phyloP scores from a whole-genome alignment of 208 protist species.

The Wallacemonas sp. region DNA sequence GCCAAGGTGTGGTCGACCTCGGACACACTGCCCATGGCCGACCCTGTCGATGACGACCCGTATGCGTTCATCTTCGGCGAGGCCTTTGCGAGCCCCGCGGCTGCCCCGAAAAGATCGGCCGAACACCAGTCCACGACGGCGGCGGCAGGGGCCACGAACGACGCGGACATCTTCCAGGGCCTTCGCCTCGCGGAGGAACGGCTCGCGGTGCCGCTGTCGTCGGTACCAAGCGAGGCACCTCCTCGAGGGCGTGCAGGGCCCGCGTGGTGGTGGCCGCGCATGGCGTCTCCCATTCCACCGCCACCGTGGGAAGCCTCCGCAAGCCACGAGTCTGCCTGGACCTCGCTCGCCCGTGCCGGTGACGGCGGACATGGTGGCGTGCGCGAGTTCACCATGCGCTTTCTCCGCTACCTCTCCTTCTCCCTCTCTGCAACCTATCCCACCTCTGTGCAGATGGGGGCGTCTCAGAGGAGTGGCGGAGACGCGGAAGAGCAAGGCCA shows the following conservation, averaged over 20 bases:
- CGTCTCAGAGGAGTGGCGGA: not conserved
- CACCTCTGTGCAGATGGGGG: not conserved
- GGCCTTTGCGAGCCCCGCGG: not conserved
- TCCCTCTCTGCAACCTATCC: slow-evolving; percentile 13
- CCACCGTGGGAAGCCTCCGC: slow-evolving; percentile 16
- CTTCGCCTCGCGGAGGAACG: slow-evolving; percentile 1
- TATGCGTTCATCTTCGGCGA: slow-evolving; percentile 12
- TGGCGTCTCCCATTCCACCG: slow-evolving; percentile 24
- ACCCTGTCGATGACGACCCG: not conserved
- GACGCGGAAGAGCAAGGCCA: not conserved
- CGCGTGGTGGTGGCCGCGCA: slow-evolving; percentile 7
- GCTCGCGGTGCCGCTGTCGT: not conserved
- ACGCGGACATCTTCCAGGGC: not conserved
- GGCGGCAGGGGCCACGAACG: too few relatives aligned
- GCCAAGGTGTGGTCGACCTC: not conserved
- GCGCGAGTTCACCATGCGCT: slow-evolving; percentile 27
- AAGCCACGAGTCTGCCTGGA: slow-evolving; percentile 19
- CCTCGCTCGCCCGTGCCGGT: slow-evolving; percentile 10
- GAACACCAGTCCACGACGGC: too few relatives aligned
- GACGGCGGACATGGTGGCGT: slow-evolving; percentile 25
- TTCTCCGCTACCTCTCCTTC: slow-evolving; percentile 21
- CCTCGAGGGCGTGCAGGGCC: not conserved
- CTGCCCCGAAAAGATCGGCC: not conserved
- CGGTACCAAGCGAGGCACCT: not conserved
- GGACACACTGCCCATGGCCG: not conserved